Evolutionary conservation across 179 eudicot genomes (phyloP), one percentile per base, ranked within the genome.

Genomic region (Dionaea muscipula): DNA sequence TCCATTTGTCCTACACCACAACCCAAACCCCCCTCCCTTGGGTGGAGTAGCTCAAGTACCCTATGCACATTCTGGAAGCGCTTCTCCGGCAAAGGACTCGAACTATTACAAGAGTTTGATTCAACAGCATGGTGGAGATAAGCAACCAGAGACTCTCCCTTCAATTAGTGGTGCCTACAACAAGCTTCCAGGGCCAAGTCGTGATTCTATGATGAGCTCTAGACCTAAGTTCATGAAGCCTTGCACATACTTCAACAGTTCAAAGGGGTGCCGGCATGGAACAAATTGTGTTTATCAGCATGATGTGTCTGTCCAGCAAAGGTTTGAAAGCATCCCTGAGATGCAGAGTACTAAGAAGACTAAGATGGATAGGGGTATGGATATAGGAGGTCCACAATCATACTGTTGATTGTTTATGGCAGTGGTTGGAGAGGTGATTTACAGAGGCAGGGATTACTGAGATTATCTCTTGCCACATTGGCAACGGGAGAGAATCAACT

Each of bases 101-200:
- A 82, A 66, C 65, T 85, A 85, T 47, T 82, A 77, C 56, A 85
- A 80, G 79, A 79, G 76, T 62, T 74, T 85, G 66, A 78, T 85
- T 66, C 94, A 85, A 62, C 94, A 82, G 64, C 85, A 82, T 5
- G 94, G 89, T 37, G 89, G 72, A 37, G 89, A 80, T 15, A 80
- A 70, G 45, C 71, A 54, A 41, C 17, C 22, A 0, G 85, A 79
- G 41, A 31, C 37, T 11, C 9, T 31, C 4, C 61, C 67, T 22
- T 73, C 66, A 37, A 71, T 47, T 56, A 38, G 46, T 19, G 48
- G 52, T 50, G 66, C 48, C 16, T 64, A 60, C 51, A 74, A 56
- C 62, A 68, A 73, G 25, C 78, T 57, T 28, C 31, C 64, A 18
- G 64, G 64, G 21, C 18, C 52, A 16, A 65, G 26, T 51, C 75